These are phyloP conservation scores for Hemileccinum rubropunctum DNA, from an alignment of 768 basidiomycete genomes.

Conservation along the genomic window DNA sequence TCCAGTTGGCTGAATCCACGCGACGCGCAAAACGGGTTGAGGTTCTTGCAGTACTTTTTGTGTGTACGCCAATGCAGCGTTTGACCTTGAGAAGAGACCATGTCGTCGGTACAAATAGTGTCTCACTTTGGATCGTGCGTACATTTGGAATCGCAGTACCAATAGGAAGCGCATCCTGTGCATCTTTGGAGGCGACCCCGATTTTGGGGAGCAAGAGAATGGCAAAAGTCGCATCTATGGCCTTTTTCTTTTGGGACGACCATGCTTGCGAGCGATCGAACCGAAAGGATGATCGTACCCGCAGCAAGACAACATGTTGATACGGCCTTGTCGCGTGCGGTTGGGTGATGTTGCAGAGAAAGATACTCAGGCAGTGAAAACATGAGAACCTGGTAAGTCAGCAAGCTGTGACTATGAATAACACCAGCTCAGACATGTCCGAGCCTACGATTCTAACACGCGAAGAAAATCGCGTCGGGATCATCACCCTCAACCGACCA, in stretches of 20 bases:
- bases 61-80: conserved; percentile 65
- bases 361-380: conserved; percentile 10
- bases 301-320: conserved; percentile 37
- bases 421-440: conserved; percentile 13
- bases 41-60: conserved; percentile 62
- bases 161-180: conserved; percentile 64
- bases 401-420: too few relatives aligned
- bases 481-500: conserved; percentile 85
- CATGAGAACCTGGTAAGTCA: too few relatives aligned
- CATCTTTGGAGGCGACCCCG: conserved; percentile 48
- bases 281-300: conserved; percentile 51
- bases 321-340: conserved; percentile 51
- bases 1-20: conserved; percentile 46
- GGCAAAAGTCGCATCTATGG: conserved; percentile 65
- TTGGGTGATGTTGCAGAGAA: conserved; percentile 42
- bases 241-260: conserved; percentile 59
- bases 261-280: conserved; percentile 43
- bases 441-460: conserved; percentile 22
- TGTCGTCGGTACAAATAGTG: conserved; percentile 4
- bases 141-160: conserved; percentile 73
- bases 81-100: conserved; percentile 51
- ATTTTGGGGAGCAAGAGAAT: conserved; percentile 32
- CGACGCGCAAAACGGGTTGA: conserved; percentile 47
- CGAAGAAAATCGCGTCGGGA: conserved; percentile 23
- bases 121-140: conserved; percentile 23